Conservation (phyloP, 2,329 filamentous ascomycete species). For the Apiospora marii region DNA sequence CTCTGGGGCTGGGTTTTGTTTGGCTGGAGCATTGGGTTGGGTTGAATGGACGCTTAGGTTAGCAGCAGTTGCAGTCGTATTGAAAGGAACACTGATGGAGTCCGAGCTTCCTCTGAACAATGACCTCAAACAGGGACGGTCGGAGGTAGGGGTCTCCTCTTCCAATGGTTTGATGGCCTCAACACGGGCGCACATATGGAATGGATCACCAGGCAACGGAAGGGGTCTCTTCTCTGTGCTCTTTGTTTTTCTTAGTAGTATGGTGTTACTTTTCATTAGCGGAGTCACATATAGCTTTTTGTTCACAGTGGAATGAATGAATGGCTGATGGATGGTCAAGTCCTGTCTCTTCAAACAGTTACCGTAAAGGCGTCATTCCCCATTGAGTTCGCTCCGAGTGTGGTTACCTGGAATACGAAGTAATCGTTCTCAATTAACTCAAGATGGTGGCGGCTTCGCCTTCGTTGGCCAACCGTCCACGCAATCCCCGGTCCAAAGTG, state of each 20-base stretch:
- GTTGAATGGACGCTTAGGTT: background rate
- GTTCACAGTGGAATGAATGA: background rate
- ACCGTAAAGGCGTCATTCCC: background rate
- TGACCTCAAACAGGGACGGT: conserved; percentile 20
- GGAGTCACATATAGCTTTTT: background rate
- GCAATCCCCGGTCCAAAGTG: conserved; percentile 1
- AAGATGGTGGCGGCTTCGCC: background rate
- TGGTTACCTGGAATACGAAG: background rate
- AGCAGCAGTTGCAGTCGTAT: background rate
- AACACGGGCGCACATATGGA: conserved; percentile 10
- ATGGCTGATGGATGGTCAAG: background rate
- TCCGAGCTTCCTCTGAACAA: conserved; percentile 9
- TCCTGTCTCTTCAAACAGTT: background rate
- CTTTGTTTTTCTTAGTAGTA: background rate
- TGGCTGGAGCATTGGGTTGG: conserved; percentile 5
- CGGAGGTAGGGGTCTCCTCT: conserved; percentile 15
- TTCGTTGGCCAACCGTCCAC: conserved; percentile 8
- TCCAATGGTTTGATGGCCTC: conserved; percentile 19
- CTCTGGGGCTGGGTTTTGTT: conserved; percentile 16
- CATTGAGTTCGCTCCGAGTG: background rate
- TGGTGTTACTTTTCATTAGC: background rate
- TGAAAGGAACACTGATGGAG: background rate
- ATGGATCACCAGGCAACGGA: conserved; percentile 21
- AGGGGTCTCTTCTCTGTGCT: background rate
- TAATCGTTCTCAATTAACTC: background rate